A percentile compares a stretch with the other conserved stretches of the same genome.
Evolutionary conservation across 2,329 filamentous ascomycete genomes (phyloP).

Genomic region (Penicillium sp.): DNA sequence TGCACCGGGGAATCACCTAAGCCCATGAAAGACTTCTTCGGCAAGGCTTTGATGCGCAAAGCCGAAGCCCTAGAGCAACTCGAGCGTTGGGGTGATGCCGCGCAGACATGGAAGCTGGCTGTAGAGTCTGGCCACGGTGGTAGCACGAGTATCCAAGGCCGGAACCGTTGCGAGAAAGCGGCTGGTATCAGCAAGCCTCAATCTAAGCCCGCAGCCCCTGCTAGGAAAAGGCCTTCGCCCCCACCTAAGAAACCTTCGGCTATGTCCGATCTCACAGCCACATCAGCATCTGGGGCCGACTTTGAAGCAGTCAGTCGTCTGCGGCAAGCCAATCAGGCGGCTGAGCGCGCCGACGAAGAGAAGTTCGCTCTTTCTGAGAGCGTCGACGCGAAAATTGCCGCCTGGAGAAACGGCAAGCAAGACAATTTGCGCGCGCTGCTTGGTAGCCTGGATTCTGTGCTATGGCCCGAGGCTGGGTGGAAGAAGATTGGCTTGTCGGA

Average conservation of each 20-base stretch:
- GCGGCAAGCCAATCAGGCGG: slow-evolving; percentile 78
- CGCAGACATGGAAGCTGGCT: slow-evolving; percentile 73
- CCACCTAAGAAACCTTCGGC: slow-evolving; percentile 35
- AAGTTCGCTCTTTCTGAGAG: slow-evolving; percentile 84
- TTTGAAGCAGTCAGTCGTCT: slow-evolving; percentile 79
- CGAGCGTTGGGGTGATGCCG: slow-evolving; percentile 88
- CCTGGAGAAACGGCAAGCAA: slow-evolving; percentile 87
- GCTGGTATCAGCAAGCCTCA: slow-evolving; percentile 60
- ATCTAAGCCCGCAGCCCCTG: slow-evolving; percentile 46
- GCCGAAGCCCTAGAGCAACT: slow-evolving; percentile 94
- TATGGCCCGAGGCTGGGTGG: slow-evolving; percentile 93
- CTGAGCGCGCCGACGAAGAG: slow-evolving; percentile 84
- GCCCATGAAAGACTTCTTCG: slow-evolving; percentile 89
- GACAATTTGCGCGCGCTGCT: slow-evolving; percentile 88
- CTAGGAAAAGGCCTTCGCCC: slow-evolving; percentile 49
- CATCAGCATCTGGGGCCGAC: slow-evolving; percentile 46
- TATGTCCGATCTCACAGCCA: slow-evolving; percentile 30
- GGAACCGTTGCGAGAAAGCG: slow-evolving; percentile 88
- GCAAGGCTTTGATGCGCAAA: slow-evolving; percentile 90
- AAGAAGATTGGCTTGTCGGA: slow-evolving; percentile 96
- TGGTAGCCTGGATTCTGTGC: slow-evolving; percentile 78
- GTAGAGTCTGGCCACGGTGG: slow-evolving; percentile 87
- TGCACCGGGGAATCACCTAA: slow-evolving; percentile 64
- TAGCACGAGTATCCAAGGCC: slow-evolving; percentile 74
- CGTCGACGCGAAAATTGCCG: slow-evolving; percentile 73